Evolutionary conservation across 306 rosid species (phyloP), one percentile per base, ranked within the genome.

Genomic region (Pterocarpus macrocarpus): DNA sequence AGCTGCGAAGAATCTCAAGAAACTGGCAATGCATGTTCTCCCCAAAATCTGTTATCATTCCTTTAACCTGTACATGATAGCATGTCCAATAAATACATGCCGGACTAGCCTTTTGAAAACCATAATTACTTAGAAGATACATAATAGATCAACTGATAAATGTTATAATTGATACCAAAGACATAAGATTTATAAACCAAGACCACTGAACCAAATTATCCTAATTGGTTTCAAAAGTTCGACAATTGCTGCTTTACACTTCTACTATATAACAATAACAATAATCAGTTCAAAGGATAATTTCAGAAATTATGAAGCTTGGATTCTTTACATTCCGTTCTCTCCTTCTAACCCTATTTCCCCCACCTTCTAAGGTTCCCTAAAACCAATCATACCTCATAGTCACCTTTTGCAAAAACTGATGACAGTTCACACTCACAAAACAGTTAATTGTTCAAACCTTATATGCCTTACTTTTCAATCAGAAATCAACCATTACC

Each of bases 11-110:
- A 85, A 95, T 95, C 90, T 95, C 99, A 87, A 92, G 97, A 85
- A 95, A 95, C 89, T 95, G 99, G 80, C 99, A 95, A 79, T 95
- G 91, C 99, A 92, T 95, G 81, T 88, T 88, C 71, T 92, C 97
- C 83, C 90, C 99, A 44, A 95, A 95, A 84, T 95, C 99, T 56
- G 99, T 90, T 67, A 88, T 69, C 97, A 95, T 87, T 87, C 97
- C 99, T 61, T 92, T 90, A 50, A 95, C 97, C 99, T 95, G 86
- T 32, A 84, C 35, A 72, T 67, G 30, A 84, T 76, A 53, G 65
- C 83, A 73, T 16, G 28, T 49, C 30, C 35, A 69, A 75, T 69
- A 69, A 81, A 58, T 59, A 77, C 22, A 16, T 72, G 28, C 6
- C 39, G 10, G n/a, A 67, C 55, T 45, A 56, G 28, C 78, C 33